These are phyloP conservation scores for Kazachstania sp. DNA, from an alignment of 1,139 yeast genomes.

Conservation along the genomic window DNA sequence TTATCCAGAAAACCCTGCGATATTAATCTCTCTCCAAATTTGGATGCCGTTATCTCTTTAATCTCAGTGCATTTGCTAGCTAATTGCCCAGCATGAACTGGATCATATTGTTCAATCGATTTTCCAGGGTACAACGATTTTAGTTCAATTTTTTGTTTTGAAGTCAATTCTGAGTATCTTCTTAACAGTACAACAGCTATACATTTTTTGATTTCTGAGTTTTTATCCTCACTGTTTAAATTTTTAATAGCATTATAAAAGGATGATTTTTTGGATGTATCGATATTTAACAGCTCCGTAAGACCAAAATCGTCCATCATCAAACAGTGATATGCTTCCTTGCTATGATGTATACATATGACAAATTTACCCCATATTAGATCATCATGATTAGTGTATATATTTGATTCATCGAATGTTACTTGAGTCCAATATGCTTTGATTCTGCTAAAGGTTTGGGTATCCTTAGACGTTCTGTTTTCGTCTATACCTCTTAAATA, in stretches of 20 bases:
- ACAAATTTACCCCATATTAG: conserved; percentile 46
- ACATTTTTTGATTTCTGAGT: conserved; percentile 60
- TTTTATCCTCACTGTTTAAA: conserved; percentile 41
- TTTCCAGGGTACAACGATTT: conserved; percentile 10
- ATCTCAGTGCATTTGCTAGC: conserved; percentile 66
- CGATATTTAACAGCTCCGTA: conserved; percentile 50
- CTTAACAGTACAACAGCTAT: conserved; percentile 68
- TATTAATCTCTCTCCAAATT: conserved; percentile 30
- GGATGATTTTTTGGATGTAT: conserved; percentile 52
- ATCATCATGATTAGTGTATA: conserved; percentile 47
- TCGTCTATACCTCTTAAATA: neutral
- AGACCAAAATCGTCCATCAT: conserved; percentile 66
- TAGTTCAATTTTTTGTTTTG: conserved; percentile 14
- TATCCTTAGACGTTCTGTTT: neutral
- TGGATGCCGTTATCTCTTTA: conserved; percentile 10
- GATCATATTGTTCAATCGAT: conserved; percentile 26
- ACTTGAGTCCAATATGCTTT: conserved; percentile 30
- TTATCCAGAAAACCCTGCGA: conserved; percentile 53
- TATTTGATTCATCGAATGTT: conserved; percentile 45
- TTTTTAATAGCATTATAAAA: conserved; percentile 77
- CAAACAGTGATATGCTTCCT: conserved; percentile 46
- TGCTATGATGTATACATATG: conserved; percentile 45
- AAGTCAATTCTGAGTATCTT: conserved; percentile 50
- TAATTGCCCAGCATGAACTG: conserved; percentile 53
- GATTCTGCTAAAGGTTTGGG: conserved; percentile 1